These are phyloP conservation scores for Oryza glumipatula DNA, from an alignment of 176 grass and related monocot species.

Conservation along the genomic window DNA sequence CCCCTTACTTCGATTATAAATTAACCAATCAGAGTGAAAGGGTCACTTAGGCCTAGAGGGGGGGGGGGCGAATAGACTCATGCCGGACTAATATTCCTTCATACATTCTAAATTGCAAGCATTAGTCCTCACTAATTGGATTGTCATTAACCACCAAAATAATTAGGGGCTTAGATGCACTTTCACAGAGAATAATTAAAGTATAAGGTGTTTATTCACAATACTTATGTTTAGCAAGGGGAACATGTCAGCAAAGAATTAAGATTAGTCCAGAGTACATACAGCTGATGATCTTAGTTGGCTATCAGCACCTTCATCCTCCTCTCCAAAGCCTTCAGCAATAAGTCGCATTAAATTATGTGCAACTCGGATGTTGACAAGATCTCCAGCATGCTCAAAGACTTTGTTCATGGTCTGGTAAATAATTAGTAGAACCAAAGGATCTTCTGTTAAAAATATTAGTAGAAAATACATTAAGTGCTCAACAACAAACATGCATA, in stretches of 20 bases:
- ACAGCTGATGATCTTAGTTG: conserved; percentile 99
- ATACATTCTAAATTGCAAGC: no score
- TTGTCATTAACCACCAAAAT: no score
- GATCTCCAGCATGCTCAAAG: conserved; percentile 99
- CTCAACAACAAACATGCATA: conserved; percentile 1
- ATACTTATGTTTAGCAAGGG: conserved; percentile 2
- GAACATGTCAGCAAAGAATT: conserved; percentile 1
- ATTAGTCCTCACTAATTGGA: no score
- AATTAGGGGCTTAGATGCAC: no score
- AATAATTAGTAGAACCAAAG: conserved; percentile 38
- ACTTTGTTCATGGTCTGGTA: conserved; percentile 99
- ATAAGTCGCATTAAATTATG: conserved; percentile 99
- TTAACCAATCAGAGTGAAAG: not conserved
- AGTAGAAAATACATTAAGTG: conserved; percentile 2
- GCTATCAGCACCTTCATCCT: conserved; percentile 96
- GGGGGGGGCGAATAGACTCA: no score
- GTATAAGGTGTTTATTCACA: not conserved
- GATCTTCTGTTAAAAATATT: conserved; percentile 15
- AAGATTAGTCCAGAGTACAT: conserved; percentile 48
- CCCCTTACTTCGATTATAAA: conserved; percentile 18
- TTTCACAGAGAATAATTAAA: not conserved
- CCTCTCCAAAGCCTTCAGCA: conserved; percentile 97
- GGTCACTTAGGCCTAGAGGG: no score
- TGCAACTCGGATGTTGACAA: conserved; percentile 93
- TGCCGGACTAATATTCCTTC: no score